Conservation (phyloP, 2,329 filamentous ascomycete genomes). For the Camillea tinctor region DNA sequence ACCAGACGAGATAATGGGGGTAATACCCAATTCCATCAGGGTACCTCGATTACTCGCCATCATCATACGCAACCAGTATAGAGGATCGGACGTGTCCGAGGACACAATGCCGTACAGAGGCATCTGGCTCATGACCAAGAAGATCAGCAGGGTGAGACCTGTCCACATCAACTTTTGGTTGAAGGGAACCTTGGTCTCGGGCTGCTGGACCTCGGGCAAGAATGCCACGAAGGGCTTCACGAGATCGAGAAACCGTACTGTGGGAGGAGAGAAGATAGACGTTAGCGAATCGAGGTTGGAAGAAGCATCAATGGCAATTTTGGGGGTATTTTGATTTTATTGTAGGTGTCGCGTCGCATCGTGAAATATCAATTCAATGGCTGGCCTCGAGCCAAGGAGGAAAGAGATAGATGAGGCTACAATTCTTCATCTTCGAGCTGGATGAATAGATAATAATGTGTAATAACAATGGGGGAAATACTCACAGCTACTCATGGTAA, state of each 20-base stretch:
- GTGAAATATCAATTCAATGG: constrained; percentile 5
- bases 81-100: constrained; percentile 94
- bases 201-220: constrained; percentile 97
- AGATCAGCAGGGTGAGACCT: constrained; percentile 91
- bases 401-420: neutral
- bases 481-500: constrained; percentile 39
- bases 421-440: neutral
- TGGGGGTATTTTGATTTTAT: too few relatives aligned
- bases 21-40: constrained; percentile 94
- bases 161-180: constrained; percentile 98
- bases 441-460: constrained; percentile 1
- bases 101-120: constrained; percentile 98
- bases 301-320: constrained; percentile 21
- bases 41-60: constrained; percentile 98
- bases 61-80: constrained; percentile 99
- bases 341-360: too few relatives aligned
- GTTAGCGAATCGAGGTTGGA: constrained; percentile 19
- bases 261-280: constrained; percentile 3
- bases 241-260: constrained; percentile 98
- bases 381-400: too few relatives aligned
- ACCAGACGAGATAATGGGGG: constrained; percentile 97
- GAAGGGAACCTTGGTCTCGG: constrained; percentile 98
- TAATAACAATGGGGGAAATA: too few relatives aligned
- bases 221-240: constrained; percentile 99
- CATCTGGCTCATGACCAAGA: constrained; percentile 99